Percentiles rank a stretch among this genome's conserved stretches.
Evolutionary conservation across 2,329 filamentous ascomycete genomes (phyloP).

Genomic region (Colletotrichum noveboracense): DNA sequence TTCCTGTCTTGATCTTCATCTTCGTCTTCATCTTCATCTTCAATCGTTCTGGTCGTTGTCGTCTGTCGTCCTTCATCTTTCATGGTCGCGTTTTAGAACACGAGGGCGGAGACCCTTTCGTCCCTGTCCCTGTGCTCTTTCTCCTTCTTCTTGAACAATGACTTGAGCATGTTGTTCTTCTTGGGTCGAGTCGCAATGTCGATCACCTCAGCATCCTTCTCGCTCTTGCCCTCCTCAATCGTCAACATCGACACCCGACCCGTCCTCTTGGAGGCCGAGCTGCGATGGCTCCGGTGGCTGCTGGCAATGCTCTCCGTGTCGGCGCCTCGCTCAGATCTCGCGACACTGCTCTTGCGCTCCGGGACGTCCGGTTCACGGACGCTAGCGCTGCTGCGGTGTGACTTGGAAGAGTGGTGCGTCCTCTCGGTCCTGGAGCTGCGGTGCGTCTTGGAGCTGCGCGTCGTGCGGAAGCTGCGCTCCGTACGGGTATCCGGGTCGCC

Average conservation of each 20-base stretch:
- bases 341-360: slow-evolving; percentile 26
- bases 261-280: slow-evolving; percentile 34
- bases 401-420: slow-evolving; percentile 32
- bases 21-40: not conserved
- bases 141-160: slow-evolving; percentile 61
- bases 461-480: slow-evolving; percentile 36
- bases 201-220: slow-evolving; percentile 35
- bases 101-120: slow-evolving; percentile 18
- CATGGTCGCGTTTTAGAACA: slow-evolving; percentile 12
- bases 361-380: slow-evolving; percentile 24
- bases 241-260: slow-evolving; percentile 34
- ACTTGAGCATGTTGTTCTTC: slow-evolving; percentile 63
- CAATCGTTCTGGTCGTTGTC: not conserved
- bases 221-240: slow-evolving; percentile 42
- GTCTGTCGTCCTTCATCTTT: not conserved
- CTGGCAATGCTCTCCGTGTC: slow-evolving; percentile 42
- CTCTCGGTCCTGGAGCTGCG: slow-evolving; percentile 31
- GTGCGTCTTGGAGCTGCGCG: slow-evolving; percentile 26
- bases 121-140: slow-evolving; percentile 42
- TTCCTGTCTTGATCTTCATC: not conserved
- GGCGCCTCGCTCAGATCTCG: slow-evolving; percentile 20
- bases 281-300: slow-evolving; percentile 38
- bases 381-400: slow-evolving; percentile 28
- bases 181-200: slow-evolving; percentile 52
- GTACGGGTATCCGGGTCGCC: slow-evolving; percentile 47